Evolutionary conservation across 2,329 filamentous ascomycete species (phyloP), one percentile per base, ranked within the genome.

Genomic region (Celoporthe dispersa): DNA sequence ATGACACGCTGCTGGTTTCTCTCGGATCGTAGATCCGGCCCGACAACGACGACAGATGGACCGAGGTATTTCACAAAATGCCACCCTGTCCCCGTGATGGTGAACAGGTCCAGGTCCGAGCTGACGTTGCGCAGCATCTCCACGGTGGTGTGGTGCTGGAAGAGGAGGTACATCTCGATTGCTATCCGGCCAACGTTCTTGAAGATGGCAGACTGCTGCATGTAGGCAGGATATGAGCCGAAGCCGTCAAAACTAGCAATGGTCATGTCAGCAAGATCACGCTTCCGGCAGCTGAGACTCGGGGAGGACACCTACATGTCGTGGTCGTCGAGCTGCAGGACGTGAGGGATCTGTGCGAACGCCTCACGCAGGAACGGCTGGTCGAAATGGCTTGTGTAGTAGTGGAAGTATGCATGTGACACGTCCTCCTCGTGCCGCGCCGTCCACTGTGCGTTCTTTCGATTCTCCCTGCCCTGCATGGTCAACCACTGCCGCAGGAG

Each of bases 41-140:
- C 96, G 65, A 97, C 91, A 0, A 97, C 91, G 0, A 94, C 94
- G 16, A 99, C 91, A 5, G 93, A 93, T 0, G 96, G 96, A 0
- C 96, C 96, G 7, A 99, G 88, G 76, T 92, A 98, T 81, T 99
- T 99, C 81, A 99, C 89, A 80, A 98, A 99, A 80, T 99, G 96
- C 96, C 96, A 99, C 9, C 96, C 96, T 28, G 92, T 92, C n/a
- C 96, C 95, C 0, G 96, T 98, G 68, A 99, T 91, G 1, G 95
- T 98, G 81, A 99, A 99, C 7, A 99, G 88, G 76, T 99, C 96
- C 63, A 90, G 87, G 77, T 99, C 96, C 62, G 93, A 92, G 76
- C 87, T 92, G 70, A 97, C 91, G 75, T 97, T 95, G 66, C 94
- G 92, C 69, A 99, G 88, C 57, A 98, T 92, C 78, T 98, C 96